Evolutionary conservation across 2,329 filamentous ascomycete species (phyloP).

Genomic region (Pseudogymnoascus sp.): DNA sequence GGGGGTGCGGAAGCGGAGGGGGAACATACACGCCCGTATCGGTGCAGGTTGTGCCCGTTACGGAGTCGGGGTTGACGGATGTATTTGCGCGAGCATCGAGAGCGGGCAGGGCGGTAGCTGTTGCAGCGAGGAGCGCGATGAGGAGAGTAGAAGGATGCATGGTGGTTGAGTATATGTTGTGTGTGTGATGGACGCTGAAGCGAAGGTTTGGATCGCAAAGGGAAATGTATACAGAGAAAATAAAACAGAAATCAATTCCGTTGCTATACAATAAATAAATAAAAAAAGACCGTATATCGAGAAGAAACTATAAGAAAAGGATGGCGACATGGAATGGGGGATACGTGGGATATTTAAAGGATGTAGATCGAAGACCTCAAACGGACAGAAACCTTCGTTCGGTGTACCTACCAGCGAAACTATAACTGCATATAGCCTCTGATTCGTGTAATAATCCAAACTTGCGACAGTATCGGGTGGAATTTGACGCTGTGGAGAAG

Average conservation of each 20-base stretch:
- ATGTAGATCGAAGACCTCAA: neutral
- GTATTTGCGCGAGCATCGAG: constrained; percentile 17
- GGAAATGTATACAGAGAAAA: constrained; percentile 1
- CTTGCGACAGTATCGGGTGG: neutral
- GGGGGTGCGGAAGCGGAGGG: neutral
- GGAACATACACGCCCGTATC: constrained; percentile 25
- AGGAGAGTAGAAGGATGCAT: constrained; percentile 19
- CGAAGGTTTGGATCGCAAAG: neutral
- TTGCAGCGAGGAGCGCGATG: constrained; percentile 13
- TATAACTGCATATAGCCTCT: neutral
- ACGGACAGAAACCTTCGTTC: neutral
- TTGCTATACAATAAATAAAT: neutral
- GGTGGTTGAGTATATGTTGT: neutral
- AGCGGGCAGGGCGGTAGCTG: constrained; percentile 11
- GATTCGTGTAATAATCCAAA: constrained; percentile 9
- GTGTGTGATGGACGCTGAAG: constrained; percentile 26
- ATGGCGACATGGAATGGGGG: neutral
- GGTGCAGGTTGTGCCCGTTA: constrained; percentile 30
- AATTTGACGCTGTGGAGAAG: neutral
- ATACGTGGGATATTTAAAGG: neutral
- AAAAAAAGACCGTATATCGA: neutral
- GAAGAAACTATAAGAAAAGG: neutral
- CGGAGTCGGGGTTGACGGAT: constrained; percentile 25
- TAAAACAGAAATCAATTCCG: constrained; percentile 5
- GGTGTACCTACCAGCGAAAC: neutral